Base-by-base conservation (phyloP, 805 yeast species). In the Candida sakaeoensis region DNA sequence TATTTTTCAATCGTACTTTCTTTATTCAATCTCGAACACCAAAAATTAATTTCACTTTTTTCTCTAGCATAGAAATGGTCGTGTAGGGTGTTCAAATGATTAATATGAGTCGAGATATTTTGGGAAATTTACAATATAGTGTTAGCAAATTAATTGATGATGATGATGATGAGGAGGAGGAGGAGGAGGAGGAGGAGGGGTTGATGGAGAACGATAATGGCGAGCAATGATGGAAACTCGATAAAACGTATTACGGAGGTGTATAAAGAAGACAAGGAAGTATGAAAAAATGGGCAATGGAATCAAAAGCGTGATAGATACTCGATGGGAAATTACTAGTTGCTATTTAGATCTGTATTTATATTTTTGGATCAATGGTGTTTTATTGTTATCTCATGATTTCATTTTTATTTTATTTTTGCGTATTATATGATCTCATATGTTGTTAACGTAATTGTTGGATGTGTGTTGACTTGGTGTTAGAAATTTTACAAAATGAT, bases 1-100 rank as follows among this genome's bases (percentile, higher is more conserved):
- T 68, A 4, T 7, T n/a, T 37, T 26, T 36, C 31, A 21, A 24
- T 36, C 5, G 4, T 9, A n/a, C 9, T 24, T 34, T 5, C 4
- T 27, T 34, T 12, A 27, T 12, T 32, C 13, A 12, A 12, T 32
- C 18, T 10, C 36, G 15, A 31, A 12, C 8, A 31, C 13, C 10
- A 9, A 33, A 28, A 16, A 15, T 28, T 15, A 9, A 16, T 9
- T 15, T 16, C 9, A 28, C 6, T 7, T 28, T 28, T 28, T 16
- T 28, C 32, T 7, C 32, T 9, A 15, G 9, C 6, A 15, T 16
- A 28, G n/a, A 28, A 15, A 28, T 15, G 18, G 32, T 28, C 32
- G 32, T 28, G 32, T 9, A 9, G 8, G 9, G 8, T 15, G 18
- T 16, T 15, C 32, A 28, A 9, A n/a, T n/a, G n/a, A n/a, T n/a